Conservation (phyloP, 129 eudicot genomes). For the Solidago caesia region DNA sequence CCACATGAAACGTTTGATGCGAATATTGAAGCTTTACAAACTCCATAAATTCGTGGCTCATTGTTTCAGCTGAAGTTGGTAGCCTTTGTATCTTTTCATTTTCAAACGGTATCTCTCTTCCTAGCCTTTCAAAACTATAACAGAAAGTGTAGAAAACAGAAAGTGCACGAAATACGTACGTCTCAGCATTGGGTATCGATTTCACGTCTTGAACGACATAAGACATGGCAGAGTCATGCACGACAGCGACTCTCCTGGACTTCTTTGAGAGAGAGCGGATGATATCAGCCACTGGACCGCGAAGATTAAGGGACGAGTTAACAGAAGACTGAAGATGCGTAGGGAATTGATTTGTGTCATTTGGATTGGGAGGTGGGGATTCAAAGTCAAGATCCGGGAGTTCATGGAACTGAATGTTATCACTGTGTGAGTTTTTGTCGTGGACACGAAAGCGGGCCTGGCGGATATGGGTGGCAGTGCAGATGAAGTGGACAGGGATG, state of each 20-base stretch:
- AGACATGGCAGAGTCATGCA: slow-evolving; percentile 45
- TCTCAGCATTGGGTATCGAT: slow-evolving; percentile 43
- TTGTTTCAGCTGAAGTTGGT: slow-evolving; percentile 20
- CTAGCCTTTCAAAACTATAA: slow-evolving; percentile 3
- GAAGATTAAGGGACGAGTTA: slow-evolving; percentile 29
- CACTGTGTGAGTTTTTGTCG: slow-evolving; percentile 20
- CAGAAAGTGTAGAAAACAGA: slow-evolving; percentile 25
- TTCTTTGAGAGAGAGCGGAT: slow-evolving; percentile 26
- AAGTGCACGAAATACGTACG: slow-evolving; percentile 35
- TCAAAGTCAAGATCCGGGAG: slow-evolving; percentile 17
- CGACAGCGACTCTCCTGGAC: slow-evolving; percentile 25
- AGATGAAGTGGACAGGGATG: slow-evolving; percentile 44
- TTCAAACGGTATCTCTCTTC: slow-evolving; percentile 29
- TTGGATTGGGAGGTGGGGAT: slow-evolving; percentile 24
- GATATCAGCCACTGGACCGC: slow-evolving; percentile 30
- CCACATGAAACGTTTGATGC: slow-evolving; percentile 23
- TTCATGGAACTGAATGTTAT: slow-evolving; percentile 41
- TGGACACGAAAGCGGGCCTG: slow-evolving; percentile 42
- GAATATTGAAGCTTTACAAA: background rate
- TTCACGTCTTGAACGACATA: slow-evolving; percentile 45
- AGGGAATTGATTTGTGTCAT: slow-evolving; percentile 33
- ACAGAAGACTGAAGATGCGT: slow-evolving; percentile 33
- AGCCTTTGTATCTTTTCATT: background rate
- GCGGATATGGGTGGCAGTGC: slow-evolving; percentile 41
- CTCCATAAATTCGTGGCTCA: slow-evolving; percentile 30